These are phyloP conservation scores for Dipodascopsis uninucleata DNA, from an alignment of 805 yeast species.

Conservation along the genomic window DNA sequence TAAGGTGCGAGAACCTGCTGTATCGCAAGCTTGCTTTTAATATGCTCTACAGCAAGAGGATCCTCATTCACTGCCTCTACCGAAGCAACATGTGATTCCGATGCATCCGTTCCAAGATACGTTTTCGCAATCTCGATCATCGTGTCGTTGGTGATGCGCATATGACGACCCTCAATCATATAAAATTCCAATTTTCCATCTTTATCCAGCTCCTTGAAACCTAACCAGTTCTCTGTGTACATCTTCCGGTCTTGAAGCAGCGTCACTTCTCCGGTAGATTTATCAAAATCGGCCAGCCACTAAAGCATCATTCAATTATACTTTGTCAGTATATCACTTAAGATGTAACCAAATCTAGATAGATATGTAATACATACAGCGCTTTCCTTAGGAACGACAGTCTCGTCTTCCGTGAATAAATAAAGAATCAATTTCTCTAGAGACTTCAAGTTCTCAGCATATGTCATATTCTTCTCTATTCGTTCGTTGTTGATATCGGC, in stretches of 20 bases:
- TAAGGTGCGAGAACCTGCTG: too few relatives aligned
- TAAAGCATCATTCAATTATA: conserved; percentile 1
- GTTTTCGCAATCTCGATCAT: conserved; percentile 43
- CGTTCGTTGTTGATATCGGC: conserved; percentile 67
- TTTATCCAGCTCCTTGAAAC: conserved; percentile 49
- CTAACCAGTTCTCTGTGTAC: conserved; percentile 56
- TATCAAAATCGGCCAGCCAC: conserved; percentile 54
- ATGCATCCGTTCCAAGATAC: conserved; percentile 42
- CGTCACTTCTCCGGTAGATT: conserved; percentile 41
- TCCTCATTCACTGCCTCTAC: too few relatives aligned
- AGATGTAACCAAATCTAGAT: too few relatives aligned
- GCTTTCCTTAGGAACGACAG: conserved; percentile 67
- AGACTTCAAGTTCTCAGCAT: conserved; percentile 43
- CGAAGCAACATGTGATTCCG: background rate
- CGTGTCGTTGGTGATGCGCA: conserved; percentile 57
- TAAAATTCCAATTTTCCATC: conserved; percentile 47
- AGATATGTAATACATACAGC: conserved; percentile 43
- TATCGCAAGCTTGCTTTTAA: too few relatives aligned
- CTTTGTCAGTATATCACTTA: background rate
- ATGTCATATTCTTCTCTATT: conserved; percentile 38
- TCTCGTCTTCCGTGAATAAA: conserved; percentile 58
- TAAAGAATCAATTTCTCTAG: conserved; percentile 58
- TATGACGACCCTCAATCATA: conserved; percentile 56
- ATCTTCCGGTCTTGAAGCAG: conserved; percentile 49
- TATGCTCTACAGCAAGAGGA: too few relatives aligned